Evolutionary conservation across 2,329 filamentous ascomycete species (phyloP).

Genomic region (Scedosporium minutisporum): DNA sequence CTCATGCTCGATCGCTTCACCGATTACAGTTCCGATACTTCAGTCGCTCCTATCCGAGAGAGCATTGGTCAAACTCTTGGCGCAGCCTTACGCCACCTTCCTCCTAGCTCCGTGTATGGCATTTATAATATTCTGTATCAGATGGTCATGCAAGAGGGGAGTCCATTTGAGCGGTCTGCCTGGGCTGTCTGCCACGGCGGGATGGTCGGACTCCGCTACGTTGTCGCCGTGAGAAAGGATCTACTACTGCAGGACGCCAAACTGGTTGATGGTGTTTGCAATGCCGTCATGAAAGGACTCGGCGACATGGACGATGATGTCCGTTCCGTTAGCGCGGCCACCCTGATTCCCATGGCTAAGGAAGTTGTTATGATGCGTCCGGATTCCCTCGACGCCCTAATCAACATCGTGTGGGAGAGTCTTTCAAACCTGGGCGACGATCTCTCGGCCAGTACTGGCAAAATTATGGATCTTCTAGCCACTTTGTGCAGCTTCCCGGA

Average conservation of each 20-base stretch:
- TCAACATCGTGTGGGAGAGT: slow-evolving; percentile 95
- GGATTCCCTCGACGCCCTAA: slow-evolving; percentile 66
- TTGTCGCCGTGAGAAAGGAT: slow-evolving; percentile 91
- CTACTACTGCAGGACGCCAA: slow-evolving; percentile 72
- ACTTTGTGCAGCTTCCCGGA: slow-evolving; percentile 92
- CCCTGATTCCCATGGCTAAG: slow-evolving; percentile 87
- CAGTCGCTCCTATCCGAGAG: slow-evolving; percentile 90
- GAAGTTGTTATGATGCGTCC: slow-evolving; percentile 86
- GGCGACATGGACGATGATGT: slow-evolving; percentile 91
- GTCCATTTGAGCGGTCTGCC: slow-evolving; percentile 61
- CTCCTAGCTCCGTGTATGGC: slow-evolving; percentile 66
- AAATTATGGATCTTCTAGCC: slow-evolving; percentile 95
- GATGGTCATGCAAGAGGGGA: slow-evolving; percentile 84
- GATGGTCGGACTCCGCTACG: slow-evolving; percentile 92
- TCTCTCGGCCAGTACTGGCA: slow-evolving; percentile 90
- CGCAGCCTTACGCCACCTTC: slow-evolving; percentile 76
- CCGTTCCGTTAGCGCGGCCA: slow-evolving; percentile 93
- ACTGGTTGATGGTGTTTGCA: slow-evolving; percentile 87
- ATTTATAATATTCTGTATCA: slow-evolving; percentile 79
- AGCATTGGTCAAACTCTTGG: slow-evolving; percentile 91
- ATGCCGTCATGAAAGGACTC: slow-evolving; percentile 89
- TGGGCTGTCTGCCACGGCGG: slow-evolving; percentile 97
- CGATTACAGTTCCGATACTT: slow-evolving; percentile 95
- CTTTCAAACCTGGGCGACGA: slow-evolving; percentile 95
- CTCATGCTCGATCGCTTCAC: slow-evolving; percentile 97